Evolutionary conservation across 1,139 yeast genomes (phyloP).

Genomic region (Entelexis sorbosivorans): DNA sequence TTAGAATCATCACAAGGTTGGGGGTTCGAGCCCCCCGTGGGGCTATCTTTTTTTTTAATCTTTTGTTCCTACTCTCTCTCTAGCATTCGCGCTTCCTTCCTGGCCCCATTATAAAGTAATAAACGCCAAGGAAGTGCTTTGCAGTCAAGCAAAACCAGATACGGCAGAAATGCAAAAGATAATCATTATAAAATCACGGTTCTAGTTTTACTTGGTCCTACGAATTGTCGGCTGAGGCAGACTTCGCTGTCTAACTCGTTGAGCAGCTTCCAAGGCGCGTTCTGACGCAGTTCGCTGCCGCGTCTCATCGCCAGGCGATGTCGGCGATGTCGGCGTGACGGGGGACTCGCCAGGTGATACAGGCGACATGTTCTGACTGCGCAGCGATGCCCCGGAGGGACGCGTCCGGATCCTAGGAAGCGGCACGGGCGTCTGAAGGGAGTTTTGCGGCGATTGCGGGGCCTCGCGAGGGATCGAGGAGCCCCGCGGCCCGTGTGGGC

Average conservation of each 20-base stretch:
- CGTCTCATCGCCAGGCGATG: conserved; percentile 7
- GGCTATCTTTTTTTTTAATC: conserved; percentile 6
- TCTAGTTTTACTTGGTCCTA: background rate
- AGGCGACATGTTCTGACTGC: background rate
- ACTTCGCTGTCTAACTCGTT: conserved; percentile 8
- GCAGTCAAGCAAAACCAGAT: background rate
- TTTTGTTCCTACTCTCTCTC: background rate
- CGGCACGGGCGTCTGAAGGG: background rate
- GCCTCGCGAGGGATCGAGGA: background rate
- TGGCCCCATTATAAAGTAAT: no score
- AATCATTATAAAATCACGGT: background rate
- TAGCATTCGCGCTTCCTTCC: no score
- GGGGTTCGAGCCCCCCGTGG: conserved; percentile 19
- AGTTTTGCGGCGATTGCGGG: background rate
- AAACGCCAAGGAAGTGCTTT: no score
- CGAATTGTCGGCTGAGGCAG: conserved; percentile 6
- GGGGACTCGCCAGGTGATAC: conserved; percentile 5
- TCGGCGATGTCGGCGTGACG: conserved; percentile 15
- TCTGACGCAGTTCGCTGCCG: conserved; percentile 17
- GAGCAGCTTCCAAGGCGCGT: conserved; percentile 18
- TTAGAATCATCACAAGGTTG: conserved; percentile 16
- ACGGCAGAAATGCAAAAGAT: background rate
- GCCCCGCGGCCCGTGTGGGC: background rate
- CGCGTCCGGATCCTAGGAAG: background rate
- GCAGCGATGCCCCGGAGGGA: background rate